Percentiles rank a stretch among this genome's conserved stretches.
Evolutionary conservation across 805 yeast genomes (phyloP).

Genomic region (Saccharomyces cerevisiae): DNA sequence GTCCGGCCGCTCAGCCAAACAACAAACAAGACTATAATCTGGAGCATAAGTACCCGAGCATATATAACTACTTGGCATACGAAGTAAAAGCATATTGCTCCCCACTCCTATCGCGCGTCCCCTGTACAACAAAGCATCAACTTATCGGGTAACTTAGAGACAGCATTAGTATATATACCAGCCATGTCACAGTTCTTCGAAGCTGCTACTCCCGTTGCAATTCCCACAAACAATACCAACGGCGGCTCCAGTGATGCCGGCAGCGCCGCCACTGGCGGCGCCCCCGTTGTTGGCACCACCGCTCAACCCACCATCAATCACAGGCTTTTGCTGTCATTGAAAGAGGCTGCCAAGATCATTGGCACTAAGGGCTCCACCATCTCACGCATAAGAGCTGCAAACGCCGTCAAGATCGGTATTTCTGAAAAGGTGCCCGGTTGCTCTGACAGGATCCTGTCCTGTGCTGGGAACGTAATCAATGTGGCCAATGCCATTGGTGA

Average conservation of each 20-base stretch:
- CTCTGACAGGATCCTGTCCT: conserved; percentile 73
- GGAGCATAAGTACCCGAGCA: neutral
- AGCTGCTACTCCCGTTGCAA: neutral
- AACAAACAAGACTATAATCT: neutral
- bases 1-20: neutral
- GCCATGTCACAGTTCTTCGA: neutral
- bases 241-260: neutral
- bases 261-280: conserved; percentile 2
- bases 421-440: conserved; percentile 74
- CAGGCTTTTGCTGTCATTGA: conserved; percentile 62
- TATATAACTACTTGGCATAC: neutral
- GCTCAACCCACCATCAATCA: conserved; percentile 13
- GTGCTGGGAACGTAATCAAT: conserved; percentile 62
- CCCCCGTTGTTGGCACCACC: neutral
- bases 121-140: neutral
- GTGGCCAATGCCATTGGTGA: conserved; percentile 63
- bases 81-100: neutral
- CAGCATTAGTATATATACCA: neutral
- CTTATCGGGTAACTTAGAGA: neutral
- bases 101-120: neutral
- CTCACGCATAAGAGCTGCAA: conserved; percentile 62
- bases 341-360: conserved; percentile 84
- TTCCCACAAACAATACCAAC: neutral
- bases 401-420: conserved; percentile 79
- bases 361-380: conserved; percentile 80